Conservation (phyloP, 495 filamentous ascomycete species). For the Penicillium psychrofluorescens region DNA sequence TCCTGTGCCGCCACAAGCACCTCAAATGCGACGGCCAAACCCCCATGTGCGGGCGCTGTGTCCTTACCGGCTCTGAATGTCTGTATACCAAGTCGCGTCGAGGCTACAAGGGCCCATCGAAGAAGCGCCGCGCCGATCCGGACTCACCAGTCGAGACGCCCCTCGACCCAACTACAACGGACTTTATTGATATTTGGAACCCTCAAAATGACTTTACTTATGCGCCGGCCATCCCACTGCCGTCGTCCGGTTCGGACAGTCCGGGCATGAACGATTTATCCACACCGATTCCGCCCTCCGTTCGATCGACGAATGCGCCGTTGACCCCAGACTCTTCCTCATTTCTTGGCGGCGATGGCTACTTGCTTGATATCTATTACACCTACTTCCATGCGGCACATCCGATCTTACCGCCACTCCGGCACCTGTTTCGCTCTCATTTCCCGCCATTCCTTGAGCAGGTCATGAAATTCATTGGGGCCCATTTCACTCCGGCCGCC, state of each 20-base stretch:
- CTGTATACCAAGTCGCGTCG: constrained; percentile 41
- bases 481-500: constrained; percentile 36
- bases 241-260: constrained; percentile 18
- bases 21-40: constrained; percentile 44
- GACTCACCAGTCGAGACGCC: constrained; percentile 22
- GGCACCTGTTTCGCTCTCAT: constrained; percentile 18
- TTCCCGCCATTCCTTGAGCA: constrained; percentile 35
- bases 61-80: constrained; percentile 24
- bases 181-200: constrained; percentile 26
- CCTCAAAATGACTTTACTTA: constrained; percentile 15
- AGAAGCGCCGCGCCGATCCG: constrained; percentile 38
- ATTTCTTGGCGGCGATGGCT: constrained; percentile 28
- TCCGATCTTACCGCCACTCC: constrained; percentile 34
- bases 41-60: constrained; percentile 37
- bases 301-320: constrained; percentile 16
- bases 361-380: constrained; percentile 41
- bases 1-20: constrained; percentile 53
- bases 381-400: constrained; percentile 39
- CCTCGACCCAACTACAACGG: constrained; percentile 13
- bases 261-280: constrained; percentile 16
- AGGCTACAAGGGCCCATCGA: constrained; percentile 40
- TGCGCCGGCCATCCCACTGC: constrained; percentile 17
- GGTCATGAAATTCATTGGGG: constrained; percentile 40
- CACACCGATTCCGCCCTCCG: constrained; percentile 8
- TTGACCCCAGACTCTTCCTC: constrained; percentile 38